These are phyloP conservation scores for Nakaseomyces delphensis DNA, from an alignment of 1,139 yeast species.

Conservation along the genomic window DNA sequence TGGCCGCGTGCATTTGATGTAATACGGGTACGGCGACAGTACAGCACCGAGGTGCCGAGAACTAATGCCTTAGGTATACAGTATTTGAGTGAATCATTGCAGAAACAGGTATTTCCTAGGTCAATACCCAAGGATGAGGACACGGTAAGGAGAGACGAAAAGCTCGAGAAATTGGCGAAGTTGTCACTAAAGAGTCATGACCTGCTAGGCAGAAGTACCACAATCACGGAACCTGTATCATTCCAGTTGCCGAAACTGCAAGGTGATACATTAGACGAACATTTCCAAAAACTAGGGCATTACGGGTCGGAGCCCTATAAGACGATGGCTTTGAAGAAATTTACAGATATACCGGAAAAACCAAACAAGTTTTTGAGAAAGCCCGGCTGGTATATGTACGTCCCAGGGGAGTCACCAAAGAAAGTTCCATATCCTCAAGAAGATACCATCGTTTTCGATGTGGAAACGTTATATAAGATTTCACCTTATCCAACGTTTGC, in stretches of 20 bases:
- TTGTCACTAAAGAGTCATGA: conserved; percentile 54
- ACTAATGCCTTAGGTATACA: conserved; percentile 67
- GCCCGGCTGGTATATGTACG: conserved; percentile 83
- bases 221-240: conserved; percentile 50
- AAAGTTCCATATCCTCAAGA: conserved; percentile 60
- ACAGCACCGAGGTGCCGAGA: conserved; percentile 38
- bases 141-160: conserved; percentile 16
- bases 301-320: conserved; percentile 56
- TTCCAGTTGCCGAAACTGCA: conserved; percentile 60
- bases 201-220: conserved; percentile 72
- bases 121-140: conserved; percentile 20
- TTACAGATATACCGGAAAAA: conserved; percentile 38
- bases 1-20: background rate
- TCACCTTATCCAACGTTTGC: conserved; percentile 75
- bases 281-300: conserved; percentile 65
- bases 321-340: conserved; percentile 36
- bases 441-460: conserved; percentile 70
- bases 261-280: conserved; percentile 72
- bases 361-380: conserved; percentile 50
- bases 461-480: conserved; percentile 72
- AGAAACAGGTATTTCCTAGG: conserved; percentile 48
- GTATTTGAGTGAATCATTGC: conserved; percentile 52
- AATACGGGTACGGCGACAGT: conserved; percentile 4
- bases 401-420: conserved; percentile 42
- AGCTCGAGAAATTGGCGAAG: conserved; percentile 49